Percentiles rank a stretch among this genome's conserved stretches.
phyloP scores from a whole-genome alignment of 2,329 filamentous ascomycete genomes.

The Coniochaeta sp. region DNA sequence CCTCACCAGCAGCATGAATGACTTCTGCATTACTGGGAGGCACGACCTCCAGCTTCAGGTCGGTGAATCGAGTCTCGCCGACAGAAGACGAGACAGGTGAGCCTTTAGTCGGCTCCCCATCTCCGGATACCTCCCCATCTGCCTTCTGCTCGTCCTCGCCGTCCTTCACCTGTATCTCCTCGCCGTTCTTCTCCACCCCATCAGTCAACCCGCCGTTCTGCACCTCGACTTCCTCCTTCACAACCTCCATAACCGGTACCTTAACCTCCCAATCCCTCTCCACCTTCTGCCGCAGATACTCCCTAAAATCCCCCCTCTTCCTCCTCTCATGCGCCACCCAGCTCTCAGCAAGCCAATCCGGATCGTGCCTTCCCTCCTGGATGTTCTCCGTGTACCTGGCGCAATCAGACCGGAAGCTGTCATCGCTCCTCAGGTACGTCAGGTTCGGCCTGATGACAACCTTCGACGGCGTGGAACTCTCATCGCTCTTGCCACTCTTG shows the following conservation, averaged over 20 bases:
- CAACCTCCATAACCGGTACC: too few relatives aligned
- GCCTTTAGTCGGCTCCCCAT: not conserved
- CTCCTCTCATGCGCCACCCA: constrained; percentile 44
- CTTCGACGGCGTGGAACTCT: too few relatives aligned
- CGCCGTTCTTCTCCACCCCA: too few relatives aligned
- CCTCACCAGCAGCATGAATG: not conserved
- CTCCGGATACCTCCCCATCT: too few relatives aligned
- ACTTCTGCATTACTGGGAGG: not conserved
- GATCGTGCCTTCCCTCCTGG: constrained; percentile 40
- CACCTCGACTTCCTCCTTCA: too few relatives aligned
- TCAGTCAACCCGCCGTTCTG: too few relatives aligned
- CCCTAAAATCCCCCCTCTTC: constrained; percentile 41
- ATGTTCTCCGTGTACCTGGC: constrained; percentile 37
- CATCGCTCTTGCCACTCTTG: too few relatives aligned
- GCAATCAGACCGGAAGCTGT: constrained; percentile 35
- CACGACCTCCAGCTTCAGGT: not conserved
- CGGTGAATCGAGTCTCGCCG: not conserved
- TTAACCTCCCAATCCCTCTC: constrained; percentile 37
- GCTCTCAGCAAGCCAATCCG: constrained; percentile 44
- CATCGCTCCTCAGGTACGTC: constrained; percentile 28
- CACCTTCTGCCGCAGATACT: constrained; percentile 36
- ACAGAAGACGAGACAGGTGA: not conserved
- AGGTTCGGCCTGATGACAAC: constrained; percentile 27
- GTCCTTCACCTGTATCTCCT: not conserved
- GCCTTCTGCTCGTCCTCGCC: not conserved